Evolutionary conservation across 2,329 filamentous ascomycete species (phyloP).

Genomic region (Rosellinia necatrix): DNA sequence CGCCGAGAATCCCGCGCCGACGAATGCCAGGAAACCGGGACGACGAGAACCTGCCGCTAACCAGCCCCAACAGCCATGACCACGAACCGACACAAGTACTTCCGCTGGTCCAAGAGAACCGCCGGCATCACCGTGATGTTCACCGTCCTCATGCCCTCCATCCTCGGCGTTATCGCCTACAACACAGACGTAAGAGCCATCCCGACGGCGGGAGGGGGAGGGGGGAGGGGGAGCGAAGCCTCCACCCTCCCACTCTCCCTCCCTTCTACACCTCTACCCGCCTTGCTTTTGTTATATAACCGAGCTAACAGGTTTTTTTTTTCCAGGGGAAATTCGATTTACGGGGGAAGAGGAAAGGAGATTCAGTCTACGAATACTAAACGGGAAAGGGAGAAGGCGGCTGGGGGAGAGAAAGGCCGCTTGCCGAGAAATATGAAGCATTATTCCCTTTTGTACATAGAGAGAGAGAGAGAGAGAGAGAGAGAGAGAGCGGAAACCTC

Average conservation of each 20-base stretch:
- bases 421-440: neutral
- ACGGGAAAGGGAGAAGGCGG: neutral
- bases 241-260: too few species aligned
- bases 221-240: too few species aligned
- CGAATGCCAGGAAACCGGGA: neutral
- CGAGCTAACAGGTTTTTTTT: neutral
- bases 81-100: slow-evolving; percentile 87
- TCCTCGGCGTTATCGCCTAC: slow-evolving; percentile 74
- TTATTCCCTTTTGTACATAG: slow-evolving; percentile 17
- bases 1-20: neutral
- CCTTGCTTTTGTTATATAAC: too few species aligned
- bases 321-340: slow-evolving; percentile 81
- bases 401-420: neutral
- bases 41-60: too few species aligned
- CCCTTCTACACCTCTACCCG: neutral
- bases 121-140: slow-evolving; percentile 81
- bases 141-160: slow-evolving; percentile 70
- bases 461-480: too few species aligned
- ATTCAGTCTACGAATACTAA: slow-evolving; percentile 80
- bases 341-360: slow-evolving; percentile 85
- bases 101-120: slow-evolving; percentile 87
- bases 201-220: too few species aligned
- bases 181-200: slow-evolving; percentile 88
- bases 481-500: too few species aligned
- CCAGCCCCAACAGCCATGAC: slow-evolving; percentile 68